A percentile compares a stretch with the other conserved stretches of the same genome.
phyloP scores from a whole-genome alignment of 805 yeast genomes.

The Ogataea angusta region DNA sequence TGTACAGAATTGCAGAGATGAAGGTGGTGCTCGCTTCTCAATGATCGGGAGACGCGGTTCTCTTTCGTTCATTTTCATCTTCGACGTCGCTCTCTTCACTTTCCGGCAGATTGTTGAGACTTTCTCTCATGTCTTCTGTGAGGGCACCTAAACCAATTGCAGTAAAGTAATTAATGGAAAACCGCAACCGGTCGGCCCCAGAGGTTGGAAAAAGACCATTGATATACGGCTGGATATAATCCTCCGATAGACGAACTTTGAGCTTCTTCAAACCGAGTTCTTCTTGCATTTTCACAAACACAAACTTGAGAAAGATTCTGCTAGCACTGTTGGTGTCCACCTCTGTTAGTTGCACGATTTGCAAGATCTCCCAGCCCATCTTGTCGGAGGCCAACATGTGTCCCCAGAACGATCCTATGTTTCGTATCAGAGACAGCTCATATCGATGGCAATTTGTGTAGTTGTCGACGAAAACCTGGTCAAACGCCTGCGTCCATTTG shows the following conservation, averaged over 20 bases:
- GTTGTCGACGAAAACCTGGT: conserved; percentile 48
- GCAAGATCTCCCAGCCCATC: conserved; percentile 60
- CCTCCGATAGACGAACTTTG: conserved; percentile 48
- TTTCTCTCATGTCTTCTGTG: conserved; percentile 76
- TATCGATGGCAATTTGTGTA: conserved; percentile 60
- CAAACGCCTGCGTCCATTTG: conserved; percentile 58
- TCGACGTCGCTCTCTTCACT: conserved; percentile 14
- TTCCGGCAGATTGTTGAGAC: conserved; percentile 22
- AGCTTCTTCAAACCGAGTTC: conserved; percentile 65
- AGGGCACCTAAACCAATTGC: conserved; percentile 85
- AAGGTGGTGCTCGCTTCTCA: not conserved
- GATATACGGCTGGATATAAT: conserved; percentile 45
- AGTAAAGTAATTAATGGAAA: conserved; percentile 86
- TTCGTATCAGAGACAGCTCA: conserved; percentile 72
- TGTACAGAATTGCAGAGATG: not conserved
- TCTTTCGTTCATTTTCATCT: conserved; percentile 1
- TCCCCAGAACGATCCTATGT: conserved; percentile 83
- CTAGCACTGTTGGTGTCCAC: conserved; percentile 73
- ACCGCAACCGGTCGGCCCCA: conserved; percentile 53
- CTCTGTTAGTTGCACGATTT: conserved; percentile 59
- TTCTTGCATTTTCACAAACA: conserved; percentile 74
- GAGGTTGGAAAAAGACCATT: conserved; percentile 65
- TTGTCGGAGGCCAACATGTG: conserved; percentile 71
- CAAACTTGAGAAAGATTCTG: conserved; percentile 75
- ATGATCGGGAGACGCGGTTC: not conserved